Evolutionary conservation across 352 stramenopile species (phyloP), one percentile per base, ranked within the genome.

Genomic region (Pythium utonaiense): DNA sequence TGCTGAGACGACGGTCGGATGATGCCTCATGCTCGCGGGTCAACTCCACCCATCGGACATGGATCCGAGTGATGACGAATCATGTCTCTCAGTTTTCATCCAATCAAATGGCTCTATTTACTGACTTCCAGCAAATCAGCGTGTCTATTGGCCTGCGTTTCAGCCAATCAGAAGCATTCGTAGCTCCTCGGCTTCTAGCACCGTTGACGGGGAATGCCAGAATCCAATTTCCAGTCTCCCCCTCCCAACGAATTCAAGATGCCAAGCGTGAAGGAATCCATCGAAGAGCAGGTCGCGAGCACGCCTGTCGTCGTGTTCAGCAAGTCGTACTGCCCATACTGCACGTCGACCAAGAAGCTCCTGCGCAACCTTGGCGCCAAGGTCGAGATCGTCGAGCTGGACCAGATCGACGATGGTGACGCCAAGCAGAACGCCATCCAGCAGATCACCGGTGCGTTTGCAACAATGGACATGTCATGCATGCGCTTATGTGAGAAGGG

Each of bases 261-360:
- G 78, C 44, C 70, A 27, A 86, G 64, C 61, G 72, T 64, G 41
- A 78, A 80, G 50, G 70, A 89, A 65, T 73, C 73, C 62, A 75
- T 91, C 25, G 69, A 88, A 69, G 56, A 69, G 25, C 77, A 79
- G 60, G 71, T 90, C 52, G 62, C 70, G 16, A 38, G 63, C 14
- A 64, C 74, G 52, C 62, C 62, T 21, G 74, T 91, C 33, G 70
- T 84, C 33, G 73, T 92, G 53, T 98, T 97, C 74, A 96, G 88
- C 57, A 98, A 98, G 79, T 85, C 78, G 31, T 98, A 92, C 76
- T 99, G 95, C 67, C 89, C 89, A 22, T 98, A 96, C 77, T 98
- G 95, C 75, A 73, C 69, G 36, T 78, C 76, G 53, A 84, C 77
- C 54, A 89, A 89, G 69, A 55, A 48, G 41, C 67, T 89, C 34